A percentile compares a stretch with the other conserved stretches of the same genome.
phyloP scores from a whole-genome alignment of 257 asterid genomes.

The Nicotiana attenuata region DNA sequence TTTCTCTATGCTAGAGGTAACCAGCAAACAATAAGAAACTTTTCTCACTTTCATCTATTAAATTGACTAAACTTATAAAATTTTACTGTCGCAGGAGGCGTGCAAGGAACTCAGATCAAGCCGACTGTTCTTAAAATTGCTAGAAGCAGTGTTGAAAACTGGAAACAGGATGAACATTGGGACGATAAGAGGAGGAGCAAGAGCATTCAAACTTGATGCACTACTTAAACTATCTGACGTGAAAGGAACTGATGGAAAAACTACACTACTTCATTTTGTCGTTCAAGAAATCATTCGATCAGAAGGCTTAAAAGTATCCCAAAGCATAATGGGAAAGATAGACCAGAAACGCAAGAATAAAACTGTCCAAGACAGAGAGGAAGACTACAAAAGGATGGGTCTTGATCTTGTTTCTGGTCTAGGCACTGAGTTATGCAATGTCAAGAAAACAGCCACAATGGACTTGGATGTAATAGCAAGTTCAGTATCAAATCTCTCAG shows the following conservation, averaged over 20 bases:
- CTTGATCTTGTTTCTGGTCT: slow-evolving; percentile 78
- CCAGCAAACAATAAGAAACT: not conserved
- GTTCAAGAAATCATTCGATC: slow-evolving; percentile 86
- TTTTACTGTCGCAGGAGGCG: slow-evolving; percentile 51
- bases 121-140: slow-evolving; percentile 80
- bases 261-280: slow-evolving; percentile 90
- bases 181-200: slow-evolving; percentile 90
- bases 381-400: slow-evolving; percentile 72
- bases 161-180: slow-evolving; percentile 96
- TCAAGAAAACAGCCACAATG: slow-evolving; percentile 81
- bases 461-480: slow-evolving; percentile 80
- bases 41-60: not conserved
- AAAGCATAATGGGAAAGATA: slow-evolving; percentile 95
- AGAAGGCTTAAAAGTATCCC: slow-evolving; percentile 76
- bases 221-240: slow-evolving; percentile 89
- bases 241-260: slow-evolving; percentile 89
- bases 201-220: slow-evolving; percentile 88
- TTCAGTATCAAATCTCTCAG: slow-evolving; percentile 60
- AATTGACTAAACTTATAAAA: not conserved
- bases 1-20: slow-evolving; percentile 87
- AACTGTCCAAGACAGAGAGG: slow-evolving; percentile 56
- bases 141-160: slow-evolving; percentile 89
- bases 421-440: slow-evolving; percentile 75
- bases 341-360: slow-evolving; percentile 33
- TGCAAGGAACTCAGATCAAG: slow-evolving; percentile 91